A percentile compares a stretch with the other conserved stretches of the same genome.
These are phyloP conservation scores for Choricystis sp. DNA, from an alignment of 139 green algal species.

Conservation along the genomic window DNA sequence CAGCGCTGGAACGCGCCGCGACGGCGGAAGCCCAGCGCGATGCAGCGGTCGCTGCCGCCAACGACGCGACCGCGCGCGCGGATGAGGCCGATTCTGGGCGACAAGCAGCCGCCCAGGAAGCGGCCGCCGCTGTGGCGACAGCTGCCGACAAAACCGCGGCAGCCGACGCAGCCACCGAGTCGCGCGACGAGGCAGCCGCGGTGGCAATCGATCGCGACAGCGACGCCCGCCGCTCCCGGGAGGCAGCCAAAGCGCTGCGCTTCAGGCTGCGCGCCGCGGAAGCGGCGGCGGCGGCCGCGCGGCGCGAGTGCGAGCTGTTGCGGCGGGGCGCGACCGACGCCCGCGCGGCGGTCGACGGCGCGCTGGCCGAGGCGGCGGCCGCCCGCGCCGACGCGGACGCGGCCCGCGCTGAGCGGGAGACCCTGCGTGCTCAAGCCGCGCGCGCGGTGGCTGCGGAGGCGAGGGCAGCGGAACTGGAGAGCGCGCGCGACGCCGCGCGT, in stretches of 20 bases:
- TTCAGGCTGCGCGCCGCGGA: not conserved
- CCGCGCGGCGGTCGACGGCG: not conserved
- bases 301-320: not conserved
- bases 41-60: too few species aligned
- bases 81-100: not conserved
- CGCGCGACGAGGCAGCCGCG: not conserved
- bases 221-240: not conserved
- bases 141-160: not conserved
- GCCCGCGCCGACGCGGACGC: not conserved
- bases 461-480: not conserved
- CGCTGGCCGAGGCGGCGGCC: not conserved
- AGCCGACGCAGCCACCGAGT: not conserved
- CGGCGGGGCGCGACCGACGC: not conserved
- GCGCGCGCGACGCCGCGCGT: not conserved
- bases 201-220: not conserved
- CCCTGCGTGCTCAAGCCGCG: too few species aligned
- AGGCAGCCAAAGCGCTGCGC: not conserved
- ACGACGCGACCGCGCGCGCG: not conserved
- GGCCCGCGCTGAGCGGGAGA: not conserved
- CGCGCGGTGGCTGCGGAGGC: not conserved
- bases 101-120: too few species aligned
- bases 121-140: too few species aligned
- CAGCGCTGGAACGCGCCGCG: too few species aligned
- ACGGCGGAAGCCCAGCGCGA: not conserved
- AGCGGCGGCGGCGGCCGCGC: not conserved